Evolutionary conservation across 176 grass and related monocot species (phyloP), one percentile per base, ranked within the genome.

Genomic region (Bonia amplexicaulis): DNA sequence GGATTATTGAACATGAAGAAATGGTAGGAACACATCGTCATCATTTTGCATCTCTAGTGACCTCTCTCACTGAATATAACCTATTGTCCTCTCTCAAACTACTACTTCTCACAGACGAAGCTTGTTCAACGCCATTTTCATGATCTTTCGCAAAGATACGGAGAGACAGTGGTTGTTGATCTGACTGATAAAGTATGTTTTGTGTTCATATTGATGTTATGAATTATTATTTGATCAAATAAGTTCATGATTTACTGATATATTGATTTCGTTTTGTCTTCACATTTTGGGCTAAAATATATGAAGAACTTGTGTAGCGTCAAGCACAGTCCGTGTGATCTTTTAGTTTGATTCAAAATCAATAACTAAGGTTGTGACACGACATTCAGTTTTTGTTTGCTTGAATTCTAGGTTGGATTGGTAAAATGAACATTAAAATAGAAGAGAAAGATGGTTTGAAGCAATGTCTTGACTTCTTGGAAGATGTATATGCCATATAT

Each of bases 131-230:
- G 88, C 42, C 96, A 98, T 72, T 96, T 96, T 76, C 64, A 87
- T 66, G 93, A 96, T 94, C 90, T 98, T 81, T 84, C 81, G 79
- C 96, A 92, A 94, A 95, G 96, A 90, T 98, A 98, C 52, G 93
- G 96, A 65, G 89, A 96, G 29, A 85, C 64, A 40, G 12, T 92
- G 59, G 93, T 87, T 47, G 35, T 96, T 85, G 96, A 98, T 86
- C 83, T 96, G 62, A 98, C 96, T 80, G 96, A 96, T 80, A 94
- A 94, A 89, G 93, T 98, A 89, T 96, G 91, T 78, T 83, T 78
- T 78, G 20, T 66, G 42, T 77, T 77, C 74, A 74, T 57, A 66
- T 49, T 60, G 79, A 59, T 73, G 72, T 40, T 13, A 3, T 77
- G 52, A 22, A 51, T 25, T 60, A 31, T 66, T 73, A 26, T 66